Conservation (phyloP, 2,329 filamentous ascomycete genomes). For the Paraphoma chrysanthemicola region DNA sequence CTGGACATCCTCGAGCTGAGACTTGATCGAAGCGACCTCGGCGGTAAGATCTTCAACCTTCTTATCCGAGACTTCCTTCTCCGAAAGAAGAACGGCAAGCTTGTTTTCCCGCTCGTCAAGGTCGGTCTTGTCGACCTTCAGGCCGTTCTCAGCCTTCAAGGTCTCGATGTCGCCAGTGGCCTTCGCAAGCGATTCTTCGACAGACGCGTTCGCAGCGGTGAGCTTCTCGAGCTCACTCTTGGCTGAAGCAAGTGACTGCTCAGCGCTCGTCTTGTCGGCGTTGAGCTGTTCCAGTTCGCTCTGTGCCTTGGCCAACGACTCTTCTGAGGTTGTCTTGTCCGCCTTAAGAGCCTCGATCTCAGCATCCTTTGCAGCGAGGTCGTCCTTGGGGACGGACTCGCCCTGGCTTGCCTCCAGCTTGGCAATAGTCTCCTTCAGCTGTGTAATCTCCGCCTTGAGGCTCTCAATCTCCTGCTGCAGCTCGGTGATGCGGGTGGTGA, state of each 20-base stretch:
- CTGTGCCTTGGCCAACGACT: constrained; percentile 22
- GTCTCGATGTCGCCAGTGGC: constrained; percentile 28
- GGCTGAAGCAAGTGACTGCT: constrained; percentile 24
- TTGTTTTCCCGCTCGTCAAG: constrained; percentile 34
- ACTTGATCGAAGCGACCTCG: constrained; percentile 28
- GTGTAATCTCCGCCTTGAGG: constrained; percentile 25
- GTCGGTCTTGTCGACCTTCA: constrained; percentile 31
- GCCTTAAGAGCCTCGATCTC: constrained; percentile 32
- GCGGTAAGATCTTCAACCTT: constrained; percentile 31
- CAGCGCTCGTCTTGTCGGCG: constrained; percentile 17
- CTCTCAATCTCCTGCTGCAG: constrained; percentile 37
- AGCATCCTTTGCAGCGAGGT: constrained; percentile 38
- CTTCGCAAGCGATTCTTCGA: constrained; percentile 28
- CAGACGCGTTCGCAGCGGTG: constrained; percentile 13
- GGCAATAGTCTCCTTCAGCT: constrained; percentile 34
- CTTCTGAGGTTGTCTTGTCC: constrained; percentile 26
- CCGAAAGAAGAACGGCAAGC: constrained; percentile 31
- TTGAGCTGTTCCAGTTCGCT: constrained; percentile 25
- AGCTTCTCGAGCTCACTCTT: constrained; percentile 25
- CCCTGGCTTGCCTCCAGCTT: constrained; percentile 24
- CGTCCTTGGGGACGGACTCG: constrained; percentile 26
- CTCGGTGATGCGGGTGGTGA: constrained; percentile 31
- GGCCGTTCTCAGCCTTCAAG: constrained; percentile 20
- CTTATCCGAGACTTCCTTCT: constrained; percentile 29
- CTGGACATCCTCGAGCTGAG: constrained; percentile 33